phyloP scores from a whole-genome alignment of 2,329 filamentous ascomycete species.

The Samsoniella hepiali region DNA sequence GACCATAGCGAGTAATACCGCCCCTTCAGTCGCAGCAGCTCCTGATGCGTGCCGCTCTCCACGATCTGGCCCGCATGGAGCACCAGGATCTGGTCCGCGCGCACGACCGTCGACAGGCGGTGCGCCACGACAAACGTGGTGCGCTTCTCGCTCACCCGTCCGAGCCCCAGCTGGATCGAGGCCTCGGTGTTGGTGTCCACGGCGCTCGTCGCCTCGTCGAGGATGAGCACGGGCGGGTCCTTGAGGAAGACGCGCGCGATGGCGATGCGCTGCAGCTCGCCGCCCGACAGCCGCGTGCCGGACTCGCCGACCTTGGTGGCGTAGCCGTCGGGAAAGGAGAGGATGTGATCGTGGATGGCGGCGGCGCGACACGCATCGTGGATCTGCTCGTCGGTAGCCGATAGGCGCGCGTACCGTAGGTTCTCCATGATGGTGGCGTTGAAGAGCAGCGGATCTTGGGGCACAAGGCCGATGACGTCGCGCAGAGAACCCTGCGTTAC shows the following conservation, averaged over 20 bases:
- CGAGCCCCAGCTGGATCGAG: constrained; percentile 53
- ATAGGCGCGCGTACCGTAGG: constrained; percentile 48
- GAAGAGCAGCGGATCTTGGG: constrained; percentile 46
- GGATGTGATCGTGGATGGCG: constrained; percentile 53
- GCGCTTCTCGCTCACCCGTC: constrained; percentile 44
- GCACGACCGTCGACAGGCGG: constrained; percentile 55
- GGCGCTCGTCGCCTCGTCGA: constrained; percentile 70
- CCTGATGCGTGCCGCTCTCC: constrained; percentile 48
- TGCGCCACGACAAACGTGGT: constrained; percentile 55
- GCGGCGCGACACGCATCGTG: constrained; percentile 50
- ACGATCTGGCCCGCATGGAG: constrained; percentile 49
- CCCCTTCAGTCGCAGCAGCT: constrained; percentile 43
- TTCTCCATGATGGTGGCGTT: constrained; percentile 56
- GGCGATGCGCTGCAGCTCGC: constrained; percentile 57
- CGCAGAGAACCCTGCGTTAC: constrained; percentile 40
- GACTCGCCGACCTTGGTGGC: constrained; percentile 52
- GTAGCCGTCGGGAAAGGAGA: constrained; percentile 52
- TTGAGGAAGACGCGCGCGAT: constrained; percentile 66
- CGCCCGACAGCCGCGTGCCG: constrained; percentile 54
- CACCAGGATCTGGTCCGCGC: constrained; percentile 53
- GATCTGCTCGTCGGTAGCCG: constrained; percentile 47
- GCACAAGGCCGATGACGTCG: constrained; percentile 43
- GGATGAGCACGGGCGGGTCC: constrained; percentile 64
- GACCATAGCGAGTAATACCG: constrained; percentile 53
- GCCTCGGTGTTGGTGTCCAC: constrained; percentile 61